phyloP scores from a whole-genome alignment of 2,329 filamentous ascomycete species.

The Sporothrix schenckii region DNA sequence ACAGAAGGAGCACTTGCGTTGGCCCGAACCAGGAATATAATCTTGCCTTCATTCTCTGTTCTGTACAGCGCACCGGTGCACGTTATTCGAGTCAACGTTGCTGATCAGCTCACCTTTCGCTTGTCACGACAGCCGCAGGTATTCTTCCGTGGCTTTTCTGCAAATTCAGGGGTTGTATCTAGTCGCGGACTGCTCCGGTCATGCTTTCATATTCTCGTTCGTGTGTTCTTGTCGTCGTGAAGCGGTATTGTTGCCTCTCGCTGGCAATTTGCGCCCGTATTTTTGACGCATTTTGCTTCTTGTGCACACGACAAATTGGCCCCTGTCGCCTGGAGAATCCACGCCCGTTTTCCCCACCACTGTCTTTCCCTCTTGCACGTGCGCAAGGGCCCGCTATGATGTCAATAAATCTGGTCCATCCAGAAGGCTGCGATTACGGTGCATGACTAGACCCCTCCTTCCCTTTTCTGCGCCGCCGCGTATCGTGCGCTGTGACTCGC shows the following conservation, averaged over 20 bases:
- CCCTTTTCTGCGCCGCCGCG: background rate
- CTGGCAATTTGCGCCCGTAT: background rate
- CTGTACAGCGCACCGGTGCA: background rate
- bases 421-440: conserved; percentile 32
- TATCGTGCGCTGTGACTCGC: conserved; percentile 27
- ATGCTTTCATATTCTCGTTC: background rate
- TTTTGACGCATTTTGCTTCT: too few relatives aligned
- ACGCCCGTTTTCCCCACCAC: conserved; percentile 4
- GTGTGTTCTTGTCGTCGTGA: background rate
- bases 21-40: background rate
- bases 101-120: background rate
- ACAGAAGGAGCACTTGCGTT: conserved; percentile 4
- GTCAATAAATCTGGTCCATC: conserved; percentile 27
- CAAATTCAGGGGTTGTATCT: background rate
- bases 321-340: background rate
- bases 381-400: conserved; percentile 30
- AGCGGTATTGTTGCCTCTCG: background rate
- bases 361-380: conserved; percentile 20
- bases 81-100: background rate
- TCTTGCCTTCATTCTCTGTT: background rate
- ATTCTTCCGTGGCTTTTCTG: background rate
- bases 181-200: background rate
- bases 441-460: conserved; percentile 2
- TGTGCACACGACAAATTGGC: background rate
- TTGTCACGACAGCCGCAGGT: background rate